Base-by-base conservation (phyloP, 768 basidiomycete species). In the Pisolithus orientalis region DNA sequence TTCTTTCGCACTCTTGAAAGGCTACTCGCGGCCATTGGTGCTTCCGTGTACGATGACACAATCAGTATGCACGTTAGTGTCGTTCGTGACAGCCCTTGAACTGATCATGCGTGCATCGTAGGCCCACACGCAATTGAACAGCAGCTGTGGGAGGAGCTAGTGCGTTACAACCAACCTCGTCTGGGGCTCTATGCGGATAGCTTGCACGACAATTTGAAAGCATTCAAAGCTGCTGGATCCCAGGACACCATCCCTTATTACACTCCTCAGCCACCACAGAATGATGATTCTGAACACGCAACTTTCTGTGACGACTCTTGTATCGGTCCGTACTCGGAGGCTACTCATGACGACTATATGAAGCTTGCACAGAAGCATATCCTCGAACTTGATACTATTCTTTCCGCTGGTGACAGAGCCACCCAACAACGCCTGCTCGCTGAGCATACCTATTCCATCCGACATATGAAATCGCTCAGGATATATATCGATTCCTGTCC, bases 261-360 rank as follows among this genome's bases (percentile, higher is more conserved):
- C 34, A 11, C 46, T 7, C 9, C 32, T 8, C n/a, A 25, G 17
- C 11, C n/a, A n/a, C 46, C 32, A 16, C 21, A n/a, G 7, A 4
- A 5, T 3, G 7, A 5, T 24, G 25, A 50, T 40, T 14, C 5
- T 9, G 40, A 31, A 31, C 14, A 14, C 1, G 43, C n/a, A 13
- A 42, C 17, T 4, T 50, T 50, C 49, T 31, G 40, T 31, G 49
- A 50, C 40, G 6, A 31, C 14, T 21, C n/a, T 3, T 14, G 14
- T 16, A 29, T 50, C 3, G 49, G 49, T 31, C 9, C n/a, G 10
- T 50, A 50, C 40, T 39, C 49, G 9, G 29, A 50, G 4, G 21
- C 24, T 14, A 50, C 49, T 16, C 49, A 50, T 28, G 28, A 42
- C 14, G 39, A 39, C 39, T 50, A 50, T 29, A 50, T 50, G 49